phyloP scores from a whole-genome alignment of 176 grass and related monocot genomes.

The Themeda triandra region DNA sequence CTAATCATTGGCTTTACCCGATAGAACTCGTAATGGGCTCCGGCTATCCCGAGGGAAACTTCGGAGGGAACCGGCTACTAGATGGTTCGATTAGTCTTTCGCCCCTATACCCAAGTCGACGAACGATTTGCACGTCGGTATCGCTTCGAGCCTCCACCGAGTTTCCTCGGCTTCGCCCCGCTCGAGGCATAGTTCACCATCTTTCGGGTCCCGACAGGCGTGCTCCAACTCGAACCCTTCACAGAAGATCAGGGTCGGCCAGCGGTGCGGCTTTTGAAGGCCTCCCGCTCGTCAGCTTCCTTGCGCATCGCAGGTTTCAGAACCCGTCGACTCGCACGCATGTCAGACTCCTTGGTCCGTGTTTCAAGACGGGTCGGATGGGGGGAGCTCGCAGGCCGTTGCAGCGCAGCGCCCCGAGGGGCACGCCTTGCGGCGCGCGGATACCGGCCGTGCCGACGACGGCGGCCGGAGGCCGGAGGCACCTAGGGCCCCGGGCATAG shows the following conservation, averaged over 20 bases:
- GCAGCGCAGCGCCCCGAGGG: too few relatives aligned
- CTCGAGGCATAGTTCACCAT: slow-evolving; percentile 62
- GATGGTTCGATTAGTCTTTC: slow-evolving; percentile 55
- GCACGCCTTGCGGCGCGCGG: too few relatives aligned
- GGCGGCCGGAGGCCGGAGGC: too few relatives aligned
- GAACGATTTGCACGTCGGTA: slow-evolving; percentile 40
- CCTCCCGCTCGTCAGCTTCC: neutral
- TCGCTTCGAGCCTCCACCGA: slow-evolving; percentile 61
- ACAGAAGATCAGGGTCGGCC: slow-evolving; percentile 61
- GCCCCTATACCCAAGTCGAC: slow-evolving; percentile 37
- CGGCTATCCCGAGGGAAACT: slow-evolving; percentile 57
- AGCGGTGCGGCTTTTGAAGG: slow-evolving; percentile 16
- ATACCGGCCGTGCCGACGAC: too few relatives aligned
- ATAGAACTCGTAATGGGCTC: slow-evolving; percentile 65
- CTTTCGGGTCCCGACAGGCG: slow-evolving; percentile 55
- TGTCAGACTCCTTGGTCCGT: slow-evolving; percentile 86
- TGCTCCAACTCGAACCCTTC: slow-evolving; percentile 80
- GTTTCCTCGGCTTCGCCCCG: too few relatives aligned
- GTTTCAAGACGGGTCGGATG: slow-evolving; percentile 80
- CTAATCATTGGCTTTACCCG: slow-evolving; percentile 88
- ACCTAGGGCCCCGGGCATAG: too few relatives aligned
- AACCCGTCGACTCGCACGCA: slow-evolving; percentile 11
- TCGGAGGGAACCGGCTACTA: slow-evolving; percentile 47
- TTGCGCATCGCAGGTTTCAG: too few relatives aligned
- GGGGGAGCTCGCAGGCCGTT: too few relatives aligned